Evolutionary conservation across 2,329 filamentous ascomycete genomes (phyloP).

Genomic region (Colletotrichum sp.): DNA sequence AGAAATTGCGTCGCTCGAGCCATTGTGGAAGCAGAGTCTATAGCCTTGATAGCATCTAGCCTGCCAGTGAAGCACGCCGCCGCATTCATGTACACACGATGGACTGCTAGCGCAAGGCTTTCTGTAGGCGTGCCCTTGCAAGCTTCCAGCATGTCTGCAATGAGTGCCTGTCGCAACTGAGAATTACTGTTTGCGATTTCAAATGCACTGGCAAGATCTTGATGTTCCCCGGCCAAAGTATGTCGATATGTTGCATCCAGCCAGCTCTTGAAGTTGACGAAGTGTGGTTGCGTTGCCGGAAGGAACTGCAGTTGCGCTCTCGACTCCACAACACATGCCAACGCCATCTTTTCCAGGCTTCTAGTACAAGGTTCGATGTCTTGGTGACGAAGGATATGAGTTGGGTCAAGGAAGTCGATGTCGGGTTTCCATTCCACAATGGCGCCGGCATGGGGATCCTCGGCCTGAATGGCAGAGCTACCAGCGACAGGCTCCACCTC

Average conservation of each 20-base stretch:
- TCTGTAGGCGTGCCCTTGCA: neutral
- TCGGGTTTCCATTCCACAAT: constrained; percentile 14
- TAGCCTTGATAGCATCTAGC: neutral
- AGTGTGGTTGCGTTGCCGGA: constrained; percentile 1
- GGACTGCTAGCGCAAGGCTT: neutral
- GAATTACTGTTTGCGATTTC: neutral
- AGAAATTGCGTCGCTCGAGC: neutral
- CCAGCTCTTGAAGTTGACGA: constrained; percentile 5
- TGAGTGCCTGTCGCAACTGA: neutral
- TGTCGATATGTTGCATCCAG: neutral
- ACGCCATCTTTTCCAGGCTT: neutral
- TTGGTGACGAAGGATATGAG: neutral
- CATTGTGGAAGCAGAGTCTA: neutral
- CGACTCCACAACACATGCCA: constrained; percentile 8
- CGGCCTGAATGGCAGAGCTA: neutral
- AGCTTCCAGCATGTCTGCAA: neutral
- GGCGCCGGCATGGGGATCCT: neutral
- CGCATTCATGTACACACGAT: neutral
- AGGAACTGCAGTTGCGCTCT: constrained; percentile 8
- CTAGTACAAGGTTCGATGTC: neutral
- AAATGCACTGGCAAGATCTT: neutral
- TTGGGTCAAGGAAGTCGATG: neutral
- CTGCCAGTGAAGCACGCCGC: neutral
- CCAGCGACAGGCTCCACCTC: neutral
- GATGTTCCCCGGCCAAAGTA: neutral